phyloP scores from a whole-genome alignment of 805 yeast genomes.

The Candida nonsorbophila region DNA sequence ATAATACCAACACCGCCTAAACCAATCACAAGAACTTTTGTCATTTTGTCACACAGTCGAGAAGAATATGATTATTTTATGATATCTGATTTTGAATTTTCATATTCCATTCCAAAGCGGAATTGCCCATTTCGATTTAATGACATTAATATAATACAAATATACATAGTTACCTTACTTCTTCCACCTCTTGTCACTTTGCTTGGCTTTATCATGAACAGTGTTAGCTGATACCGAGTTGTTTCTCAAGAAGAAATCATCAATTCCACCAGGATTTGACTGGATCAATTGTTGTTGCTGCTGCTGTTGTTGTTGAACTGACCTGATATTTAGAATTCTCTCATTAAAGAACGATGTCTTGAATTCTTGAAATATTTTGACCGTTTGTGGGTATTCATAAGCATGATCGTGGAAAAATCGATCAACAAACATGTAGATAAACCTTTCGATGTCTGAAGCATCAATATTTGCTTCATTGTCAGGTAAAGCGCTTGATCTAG shows the following conservation, averaged over 20 bases:
- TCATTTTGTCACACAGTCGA: no score
- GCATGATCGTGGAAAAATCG: slow-evolving; percentile 35
- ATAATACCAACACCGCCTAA: slow-evolving; percentile 34
- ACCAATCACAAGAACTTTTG: slow-evolving; percentile 24
- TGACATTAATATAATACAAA: no score
- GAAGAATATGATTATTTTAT: no score
- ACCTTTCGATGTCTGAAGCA: slow-evolving; percentile 33
- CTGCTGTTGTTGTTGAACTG: slow-evolving; percentile 13
- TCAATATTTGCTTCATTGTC: slow-evolving; percentile 9
- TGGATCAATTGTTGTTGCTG: slow-evolving; percentile 6
- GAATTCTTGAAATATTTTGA: slow-evolving; percentile 39
- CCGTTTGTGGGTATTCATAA: slow-evolving; percentile 39
- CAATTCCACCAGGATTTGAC: slow-evolving; percentile 12
- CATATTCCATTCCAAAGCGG: no score
- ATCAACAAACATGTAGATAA: slow-evolving; percentile 37
- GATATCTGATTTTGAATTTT: not conserved
- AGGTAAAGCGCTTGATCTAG: slow-evolving; percentile 5
- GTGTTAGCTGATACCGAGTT: no score
- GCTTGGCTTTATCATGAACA: no score
- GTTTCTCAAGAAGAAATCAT: slow-evolving; percentile 19
- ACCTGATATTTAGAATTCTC: slow-evolving; percentile 26
- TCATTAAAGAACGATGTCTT: slow-evolving; percentile 37
- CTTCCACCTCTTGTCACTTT: no score
- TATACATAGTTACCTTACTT: no score
- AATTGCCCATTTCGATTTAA: no score